Conservation (phyloP, 768 basidiomycete genomes). For the Sistotremastrum suecicum region DNA sequence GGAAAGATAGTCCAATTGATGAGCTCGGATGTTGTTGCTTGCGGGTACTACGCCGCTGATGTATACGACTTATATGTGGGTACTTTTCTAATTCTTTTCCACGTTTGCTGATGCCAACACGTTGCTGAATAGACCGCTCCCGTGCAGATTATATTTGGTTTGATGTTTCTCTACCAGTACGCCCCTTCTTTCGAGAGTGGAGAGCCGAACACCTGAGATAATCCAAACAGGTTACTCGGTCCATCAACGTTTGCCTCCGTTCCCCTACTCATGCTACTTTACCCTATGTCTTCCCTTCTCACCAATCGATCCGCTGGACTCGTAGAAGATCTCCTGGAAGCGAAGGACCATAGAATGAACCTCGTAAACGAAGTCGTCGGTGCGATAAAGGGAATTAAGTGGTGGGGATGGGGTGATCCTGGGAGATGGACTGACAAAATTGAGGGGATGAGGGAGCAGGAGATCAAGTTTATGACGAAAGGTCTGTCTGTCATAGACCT, state of each 20-base stretch:
- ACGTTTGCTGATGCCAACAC: slow-evolving; percentile 24
- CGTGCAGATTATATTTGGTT: slow-evolving; percentile 62
- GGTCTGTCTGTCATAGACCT: too few relatives aligned
- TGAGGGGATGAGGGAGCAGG: too few relatives aligned
- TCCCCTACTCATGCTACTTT: slow-evolving; percentile 45
- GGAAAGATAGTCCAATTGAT: slow-evolving; percentile 88
- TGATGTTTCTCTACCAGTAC: slow-evolving; percentile 64
- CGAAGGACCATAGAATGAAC: slow-evolving; percentile 67
- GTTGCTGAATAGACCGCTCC: slow-evolving; percentile 38
- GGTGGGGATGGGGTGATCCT: slow-evolving; percentile 55
- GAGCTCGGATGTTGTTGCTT: slow-evolving; percentile 56
- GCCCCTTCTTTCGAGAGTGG: slow-evolving; percentile 4
- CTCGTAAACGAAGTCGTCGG: slow-evolving; percentile 67
- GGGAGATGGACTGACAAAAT: too few relatives aligned
- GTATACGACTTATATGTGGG: slow-evolving; percentile 36
- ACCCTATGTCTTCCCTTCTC: slow-evolving; percentile 59
- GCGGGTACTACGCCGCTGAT: slow-evolving; percentile 32
- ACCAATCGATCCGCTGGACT: slow-evolving; percentile 45
- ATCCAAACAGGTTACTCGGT: slow-evolving; percentile 37
- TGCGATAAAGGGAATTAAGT: slow-evolving; percentile 57
- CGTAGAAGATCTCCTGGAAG: slow-evolving; percentile 41
- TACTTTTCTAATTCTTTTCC: slow-evolving; percentile 10
- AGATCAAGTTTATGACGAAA: too few relatives aligned
- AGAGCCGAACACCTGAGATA: background rate
- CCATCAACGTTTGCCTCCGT: slow-evolving; percentile 66